Evolutionary conservation across 208 protist genomes (phyloP), one percentile per base, ranked within the genome.

Genomic region (Sergeia podlipaevii): DNA sequence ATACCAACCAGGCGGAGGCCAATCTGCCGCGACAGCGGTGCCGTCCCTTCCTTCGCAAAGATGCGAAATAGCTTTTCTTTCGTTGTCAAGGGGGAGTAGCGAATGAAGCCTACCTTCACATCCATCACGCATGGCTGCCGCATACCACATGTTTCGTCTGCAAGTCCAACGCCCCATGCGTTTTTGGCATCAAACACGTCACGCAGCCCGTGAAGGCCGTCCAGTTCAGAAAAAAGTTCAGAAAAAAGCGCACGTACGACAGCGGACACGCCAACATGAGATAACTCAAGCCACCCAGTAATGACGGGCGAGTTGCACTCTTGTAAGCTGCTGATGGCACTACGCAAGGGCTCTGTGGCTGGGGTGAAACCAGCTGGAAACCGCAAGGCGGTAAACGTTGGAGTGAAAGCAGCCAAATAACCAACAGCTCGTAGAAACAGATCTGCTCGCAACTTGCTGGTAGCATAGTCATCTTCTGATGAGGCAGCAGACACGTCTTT

Each of bases 41-140:
- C 61, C 5, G 28, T 43, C 11, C 28, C 50, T 54, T 84, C 68
- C 51, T 85, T 81, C 27, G 57, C 60, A 38, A 55, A 34, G 42
- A 85, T 80, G 24, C 72, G 73, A 10, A 32, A 55, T 8, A 84
- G 41, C 53, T 89, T 93, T 15, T 64, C 73, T 13, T 36, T 43
- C 17, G 69, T 60, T 7, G 85, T 89, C n/a, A 81, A 47, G 6
- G 78, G 85, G 1, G 80, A 85, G 62, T 85, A 70, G 3, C 80
- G 78, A n/a, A 80, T 53, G 48, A 61, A 77, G 38, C 85, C 85
- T 15, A 93, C 28, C 58, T 93, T 93, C 29, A 89, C 43, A 49
- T 93, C 85, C 64, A 86, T 74, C n/a, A 80, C 69, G 50, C 72
- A 85, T 5, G 79, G 70, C 49, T 26, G 38, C 17, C 11, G 20